Conservation (phyloP, 176 grass and related monocot genomes). For the Elymus sibiricus region DNA sequence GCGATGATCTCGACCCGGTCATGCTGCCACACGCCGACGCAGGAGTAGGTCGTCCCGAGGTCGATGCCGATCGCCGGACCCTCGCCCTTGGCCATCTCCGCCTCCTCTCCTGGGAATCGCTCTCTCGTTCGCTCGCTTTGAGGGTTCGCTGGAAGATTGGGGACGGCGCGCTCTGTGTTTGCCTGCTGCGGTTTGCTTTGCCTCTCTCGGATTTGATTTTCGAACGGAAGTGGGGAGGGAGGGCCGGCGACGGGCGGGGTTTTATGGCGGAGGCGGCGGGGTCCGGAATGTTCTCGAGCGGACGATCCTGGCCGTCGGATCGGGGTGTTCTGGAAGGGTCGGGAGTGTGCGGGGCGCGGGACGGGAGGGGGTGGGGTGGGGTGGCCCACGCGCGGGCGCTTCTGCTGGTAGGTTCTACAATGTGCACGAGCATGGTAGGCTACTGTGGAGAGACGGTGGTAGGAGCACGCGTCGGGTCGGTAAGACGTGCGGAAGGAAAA, state of each 20-base stretch:
- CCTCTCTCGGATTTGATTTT: not conserved
- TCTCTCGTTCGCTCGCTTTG: not conserved
- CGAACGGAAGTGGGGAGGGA: not conserved
- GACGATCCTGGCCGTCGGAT: constrained; percentile 32
- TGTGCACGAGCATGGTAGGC: not conserved
- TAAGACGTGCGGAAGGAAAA: too few relatives aligned
- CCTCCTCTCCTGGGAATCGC: not conserved
- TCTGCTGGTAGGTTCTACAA: constrained; percentile 25
- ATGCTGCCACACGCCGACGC: constrained; percentile 91
- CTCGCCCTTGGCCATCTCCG: constrained; percentile 56
- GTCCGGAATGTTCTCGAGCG: constrained; percentile 20
- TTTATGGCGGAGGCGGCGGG: constrained; percentile 15
- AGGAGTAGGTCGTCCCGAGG: constrained; percentile 84
- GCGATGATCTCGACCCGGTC: constrained; percentile 96
- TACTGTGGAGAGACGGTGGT: too few relatives aligned
- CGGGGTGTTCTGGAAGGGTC: constrained; percentile 30
- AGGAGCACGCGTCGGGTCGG: too few relatives aligned
- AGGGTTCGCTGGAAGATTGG: too few relatives aligned
- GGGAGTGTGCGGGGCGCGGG: not conserved
- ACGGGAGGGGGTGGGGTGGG: not conserved
- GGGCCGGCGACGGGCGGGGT: not conserved
- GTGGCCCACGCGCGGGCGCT: not conserved
- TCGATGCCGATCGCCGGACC: constrained; percentile 93
- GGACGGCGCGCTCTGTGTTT: not conserved
- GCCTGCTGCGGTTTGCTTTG: not conserved